Conservation (phyloP, 305 asterid species). For the Solanum hybrid region DNA sequence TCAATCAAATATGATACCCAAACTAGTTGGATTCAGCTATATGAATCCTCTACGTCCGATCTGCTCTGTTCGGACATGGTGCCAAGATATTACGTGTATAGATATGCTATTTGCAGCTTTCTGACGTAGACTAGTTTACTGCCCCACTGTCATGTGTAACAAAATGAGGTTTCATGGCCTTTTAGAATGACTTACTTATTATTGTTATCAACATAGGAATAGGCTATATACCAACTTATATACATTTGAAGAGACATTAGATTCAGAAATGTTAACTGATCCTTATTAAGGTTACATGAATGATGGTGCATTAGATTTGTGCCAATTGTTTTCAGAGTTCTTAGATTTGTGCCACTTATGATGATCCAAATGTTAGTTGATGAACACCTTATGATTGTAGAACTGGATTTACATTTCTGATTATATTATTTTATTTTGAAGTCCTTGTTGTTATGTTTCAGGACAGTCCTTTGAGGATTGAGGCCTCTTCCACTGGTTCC, state of each 20-base stretch:
- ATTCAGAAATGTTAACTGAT: not conserved
- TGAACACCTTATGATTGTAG: not conserved
- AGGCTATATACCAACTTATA: not conserved
- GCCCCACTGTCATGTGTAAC: not conserved
- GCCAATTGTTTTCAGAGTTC: not conserved
- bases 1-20: not conserved
- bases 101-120: not conserved
- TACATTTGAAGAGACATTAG: not conserved
- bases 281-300: not conserved
- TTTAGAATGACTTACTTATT: not conserved
- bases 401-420: not conserved
- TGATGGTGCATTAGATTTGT: not conserved
- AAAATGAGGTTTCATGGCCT: not conserved
- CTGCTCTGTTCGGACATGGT: not conserved
- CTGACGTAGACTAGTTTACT: not conserved
- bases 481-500: slow-evolving; percentile 86
- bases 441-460: slow-evolving; percentile 26
- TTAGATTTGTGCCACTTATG: not conserved
- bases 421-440: not conserved
- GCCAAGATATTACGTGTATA: not conserved
- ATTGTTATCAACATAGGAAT: not conserved
- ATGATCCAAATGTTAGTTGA: not conserved
- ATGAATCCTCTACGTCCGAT: not conserved
- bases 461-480: slow-evolving; percentile 95
- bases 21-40: not conserved